Conservation (phyloP, 805 yeast genomes). For the Blastobotrys terrestris region DNA sequence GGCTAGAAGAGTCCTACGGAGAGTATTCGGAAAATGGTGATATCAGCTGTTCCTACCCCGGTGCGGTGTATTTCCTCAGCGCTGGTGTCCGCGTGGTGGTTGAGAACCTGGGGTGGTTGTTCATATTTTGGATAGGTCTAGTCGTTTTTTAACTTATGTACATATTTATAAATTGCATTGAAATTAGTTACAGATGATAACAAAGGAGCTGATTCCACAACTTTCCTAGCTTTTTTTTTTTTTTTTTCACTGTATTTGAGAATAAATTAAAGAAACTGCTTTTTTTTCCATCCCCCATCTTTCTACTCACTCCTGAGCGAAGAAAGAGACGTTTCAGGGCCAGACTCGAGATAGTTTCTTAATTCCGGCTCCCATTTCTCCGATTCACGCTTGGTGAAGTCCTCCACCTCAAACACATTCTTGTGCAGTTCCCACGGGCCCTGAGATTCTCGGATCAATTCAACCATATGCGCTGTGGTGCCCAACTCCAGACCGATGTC, state of each 20-base stretch:
- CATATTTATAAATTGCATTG: background rate
- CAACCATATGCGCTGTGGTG: slow-evolving; percentile 83
- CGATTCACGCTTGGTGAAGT: slow-evolving; percentile 56
- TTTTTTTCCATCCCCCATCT: no score
- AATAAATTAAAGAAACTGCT: no score
- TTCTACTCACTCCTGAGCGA: background rate
- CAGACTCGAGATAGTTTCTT: slow-evolving; percentile 5
- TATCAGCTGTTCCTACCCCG: slow-evolving; percentile 33
- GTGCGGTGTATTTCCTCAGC: slow-evolving; percentile 27
- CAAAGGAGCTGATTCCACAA: background rate
- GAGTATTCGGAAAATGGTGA: slow-evolving; percentile 26
- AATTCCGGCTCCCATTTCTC: slow-evolving; percentile 47
- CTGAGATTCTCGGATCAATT: slow-evolving; percentile 65
- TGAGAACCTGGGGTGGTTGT: background rate
- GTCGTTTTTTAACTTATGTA: background rate
- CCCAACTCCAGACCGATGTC: slow-evolving; percentile 81
- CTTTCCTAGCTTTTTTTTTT: background rate
- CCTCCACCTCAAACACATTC: slow-evolving; percentile 59
- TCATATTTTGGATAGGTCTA: background rate
- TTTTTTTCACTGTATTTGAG: background rate
- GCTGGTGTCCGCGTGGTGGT: slow-evolving; percentile 2
- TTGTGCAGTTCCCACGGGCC: slow-evolving; percentile 76
- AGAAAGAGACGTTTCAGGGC: background rate
- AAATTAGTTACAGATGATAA: background rate
- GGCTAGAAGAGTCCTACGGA: slow-evolving; percentile 26